Evolutionary conservation across 139 green algal genomes (phyloP).

Genomic region (Chlorella sp.): DNA sequence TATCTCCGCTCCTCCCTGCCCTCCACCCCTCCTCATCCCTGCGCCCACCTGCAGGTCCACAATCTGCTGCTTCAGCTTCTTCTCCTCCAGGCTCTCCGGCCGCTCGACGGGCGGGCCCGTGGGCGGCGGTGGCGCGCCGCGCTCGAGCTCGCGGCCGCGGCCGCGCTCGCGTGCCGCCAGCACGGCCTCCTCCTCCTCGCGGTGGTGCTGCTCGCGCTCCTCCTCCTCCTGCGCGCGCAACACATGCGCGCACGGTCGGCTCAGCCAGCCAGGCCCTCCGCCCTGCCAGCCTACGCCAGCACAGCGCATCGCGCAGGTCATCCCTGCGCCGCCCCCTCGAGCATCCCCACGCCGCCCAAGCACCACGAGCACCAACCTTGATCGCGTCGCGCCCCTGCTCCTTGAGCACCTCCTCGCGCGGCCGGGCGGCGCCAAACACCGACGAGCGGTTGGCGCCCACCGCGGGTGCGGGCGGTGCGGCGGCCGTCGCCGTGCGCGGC

Average conservation of each 20-base stretch:
- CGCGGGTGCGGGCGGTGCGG: neutral
- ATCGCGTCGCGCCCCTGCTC: constrained; percentile 81
- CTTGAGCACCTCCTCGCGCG: constrained; percentile 88
- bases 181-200: neutral
- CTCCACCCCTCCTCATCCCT: neutral
- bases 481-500: constrained; percentile 55
- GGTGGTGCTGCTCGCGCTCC: neutral
- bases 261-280: no score
- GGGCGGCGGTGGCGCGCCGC: neutral
- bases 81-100: constrained; percentile 61
- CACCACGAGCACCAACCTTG: constrained; percentile 64
- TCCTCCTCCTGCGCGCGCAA: neutral
- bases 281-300: no score
- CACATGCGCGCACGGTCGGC: no score
- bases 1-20: no score
- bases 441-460: constrained; percentile 15
- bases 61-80: constrained; percentile 49
- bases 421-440: constrained; percentile 81
- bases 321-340: no score
- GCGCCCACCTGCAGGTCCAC: constrained; percentile 49
- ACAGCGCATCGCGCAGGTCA: no score
- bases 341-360: neutral
- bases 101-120: neutral
- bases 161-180: neutral
- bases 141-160: neutral